Percentiles rank a stretch among this genome's conserved stretches.
Conservation (phyloP, 768 basidiomycete species). For the Macrolepiota fuliginosa region DNA sequence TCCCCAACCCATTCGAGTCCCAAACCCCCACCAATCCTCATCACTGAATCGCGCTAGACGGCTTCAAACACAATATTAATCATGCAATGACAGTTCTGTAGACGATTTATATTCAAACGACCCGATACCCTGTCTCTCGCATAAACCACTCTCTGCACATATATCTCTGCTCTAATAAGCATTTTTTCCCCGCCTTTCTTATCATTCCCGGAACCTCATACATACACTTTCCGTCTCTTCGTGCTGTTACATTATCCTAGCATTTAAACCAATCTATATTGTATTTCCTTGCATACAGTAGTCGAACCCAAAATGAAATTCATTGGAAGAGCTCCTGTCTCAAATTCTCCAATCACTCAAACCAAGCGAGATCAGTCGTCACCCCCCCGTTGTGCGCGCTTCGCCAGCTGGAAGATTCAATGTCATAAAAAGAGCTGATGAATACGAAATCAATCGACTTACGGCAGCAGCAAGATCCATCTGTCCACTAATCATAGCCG, state of each 20-base stretch:
- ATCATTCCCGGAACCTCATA: neutral
- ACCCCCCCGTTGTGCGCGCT: slow-evolving; percentile 65
- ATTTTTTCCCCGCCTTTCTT: neutral
- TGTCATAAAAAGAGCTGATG: neutral
- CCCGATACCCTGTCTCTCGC: slow-evolving; percentile 1
- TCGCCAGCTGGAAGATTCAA: slow-evolving; percentile 56
- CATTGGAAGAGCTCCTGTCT: neutral
- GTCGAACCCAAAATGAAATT: neutral
- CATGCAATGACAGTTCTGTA: neutral
- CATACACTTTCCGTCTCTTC: neutral
- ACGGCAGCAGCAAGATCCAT: slow-evolving; percentile 84
- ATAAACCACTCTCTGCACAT: neutral
- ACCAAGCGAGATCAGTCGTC: slow-evolving; percentile 29
- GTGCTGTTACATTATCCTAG: neutral
- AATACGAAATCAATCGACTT: slow-evolving; percentile 28
- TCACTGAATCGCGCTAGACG: slow-evolving; percentile 30
- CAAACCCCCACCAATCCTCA: slow-evolving; percentile 34
- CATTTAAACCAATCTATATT: neutral
- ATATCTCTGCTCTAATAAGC: neutral
- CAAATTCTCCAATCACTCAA: too few species aligned
- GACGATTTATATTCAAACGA: neutral
- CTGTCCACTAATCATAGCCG: slow-evolving; percentile 50
- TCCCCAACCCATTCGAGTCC: slow-evolving; percentile 26
- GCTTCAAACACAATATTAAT: neutral
- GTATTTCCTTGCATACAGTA: neutral